phyloP scores from a whole-genome alignment of 1,139 yeast species.

The Torulaspora globosa region DNA sequence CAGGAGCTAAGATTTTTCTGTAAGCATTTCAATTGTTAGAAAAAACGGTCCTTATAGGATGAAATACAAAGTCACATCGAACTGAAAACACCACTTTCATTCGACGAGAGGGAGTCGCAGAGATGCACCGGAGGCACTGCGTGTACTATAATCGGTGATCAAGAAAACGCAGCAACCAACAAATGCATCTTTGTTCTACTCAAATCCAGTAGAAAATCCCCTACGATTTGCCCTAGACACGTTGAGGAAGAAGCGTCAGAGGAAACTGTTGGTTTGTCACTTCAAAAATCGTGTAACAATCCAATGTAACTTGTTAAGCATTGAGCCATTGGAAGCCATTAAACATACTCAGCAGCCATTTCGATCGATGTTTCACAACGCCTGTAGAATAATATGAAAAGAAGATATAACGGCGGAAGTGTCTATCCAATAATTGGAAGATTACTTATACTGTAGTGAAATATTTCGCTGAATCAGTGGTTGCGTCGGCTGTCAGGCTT shows the following conservation, averaged over 20 bases:
- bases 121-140: conserved; percentile 28
- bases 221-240: conserved; percentile 16
- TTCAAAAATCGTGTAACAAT: conserved; percentile 11
- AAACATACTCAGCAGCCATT: conserved; percentile 39
- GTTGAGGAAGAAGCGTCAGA: background rate
- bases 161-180: conserved; percentile 17
- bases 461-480: background rate
- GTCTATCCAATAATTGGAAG: conserved; percentile 2
- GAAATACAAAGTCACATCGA: conserved; percentile 35
- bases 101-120: conserved; percentile 37
- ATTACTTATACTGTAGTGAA: conserved; percentile 14
- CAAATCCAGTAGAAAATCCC: conserved; percentile 29
- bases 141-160: conserved; percentile 11
- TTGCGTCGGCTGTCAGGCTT: background rate
- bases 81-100: conserved; percentile 39
- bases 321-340: background rate
- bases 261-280: conserved; percentile 1
- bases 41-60: conserved; percentile 10
- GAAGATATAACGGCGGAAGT: too few relatives aligned
- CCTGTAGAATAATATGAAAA: too few relatives aligned
- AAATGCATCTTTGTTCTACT: conserved; percentile 28
- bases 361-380: conserved; percentile 16
- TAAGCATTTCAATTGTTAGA: conserved; percentile 22
- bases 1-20: conserved; percentile 60
- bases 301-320: conserved; percentile 23